Evolutionary conservation across 805 yeast genomes (phyloP).

Genomic region (Ogataea methylovora): DNA sequence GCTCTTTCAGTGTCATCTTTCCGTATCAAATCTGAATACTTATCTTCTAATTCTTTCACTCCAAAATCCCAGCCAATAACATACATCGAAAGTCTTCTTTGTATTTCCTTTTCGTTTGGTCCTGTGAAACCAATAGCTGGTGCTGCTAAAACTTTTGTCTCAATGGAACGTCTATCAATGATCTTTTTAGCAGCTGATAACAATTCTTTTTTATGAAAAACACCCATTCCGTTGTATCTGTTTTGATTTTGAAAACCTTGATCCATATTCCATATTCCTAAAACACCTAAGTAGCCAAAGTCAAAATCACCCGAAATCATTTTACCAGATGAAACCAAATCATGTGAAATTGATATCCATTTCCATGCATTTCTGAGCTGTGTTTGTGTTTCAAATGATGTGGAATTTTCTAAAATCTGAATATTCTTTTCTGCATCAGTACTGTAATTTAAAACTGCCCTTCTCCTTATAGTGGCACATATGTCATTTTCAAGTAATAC

Average conservation of each 20-base stretch:
- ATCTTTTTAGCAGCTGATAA: constrained; percentile 45
- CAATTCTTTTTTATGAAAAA: constrained; percentile 32
- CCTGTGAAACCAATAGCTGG: constrained; percentile 33
- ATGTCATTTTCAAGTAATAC: constrained; percentile 60
- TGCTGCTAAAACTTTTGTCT: constrained; percentile 39
- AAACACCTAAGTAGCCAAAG: constrained; percentile 80
- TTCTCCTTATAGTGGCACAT: constrained; percentile 57
- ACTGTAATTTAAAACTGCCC: constrained; percentile 72
- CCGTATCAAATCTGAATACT: constrained; percentile 46
- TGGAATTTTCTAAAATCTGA: constrained; percentile 45
- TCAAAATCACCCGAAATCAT: constrained; percentile 69
- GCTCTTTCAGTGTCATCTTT: constrained; percentile 75
- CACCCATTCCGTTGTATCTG: constrained; percentile 30
- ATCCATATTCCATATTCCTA: constrained; percentile 82
- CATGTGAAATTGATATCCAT: constrained; percentile 74
- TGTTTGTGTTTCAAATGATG: constrained; percentile 42
- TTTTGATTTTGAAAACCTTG: constrained; percentile 43
- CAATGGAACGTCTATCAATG: constrained; percentile 32
- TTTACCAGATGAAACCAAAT: constrained; percentile 53
- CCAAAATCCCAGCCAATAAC: constrained; percentile 91
- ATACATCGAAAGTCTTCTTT: constrained; percentile 70
- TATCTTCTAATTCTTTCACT: constrained; percentile 64
- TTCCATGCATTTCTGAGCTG: constrained; percentile 80
- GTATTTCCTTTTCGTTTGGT: constrained; percentile 46
- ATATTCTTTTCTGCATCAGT: constrained; percentile 59